Evolutionary conservation across 345 rosid genomes (phyloP).

Genomic region (Acer yangbiense): DNA sequence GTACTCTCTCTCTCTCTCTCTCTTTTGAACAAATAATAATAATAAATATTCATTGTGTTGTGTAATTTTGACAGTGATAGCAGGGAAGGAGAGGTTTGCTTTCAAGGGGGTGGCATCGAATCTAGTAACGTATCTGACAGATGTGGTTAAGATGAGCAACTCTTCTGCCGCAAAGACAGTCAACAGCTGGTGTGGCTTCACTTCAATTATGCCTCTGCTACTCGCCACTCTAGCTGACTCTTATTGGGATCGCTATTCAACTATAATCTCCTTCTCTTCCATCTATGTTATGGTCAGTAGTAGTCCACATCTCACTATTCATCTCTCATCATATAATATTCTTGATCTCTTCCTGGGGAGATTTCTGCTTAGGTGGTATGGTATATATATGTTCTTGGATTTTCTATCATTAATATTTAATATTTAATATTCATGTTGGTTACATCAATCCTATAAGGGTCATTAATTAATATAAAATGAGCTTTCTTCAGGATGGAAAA

Average conservation of each 20-base stretch:
- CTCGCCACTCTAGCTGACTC: constrained; percentile 84
- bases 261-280: constrained; percentile 70
- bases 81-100: constrained; percentile 93
- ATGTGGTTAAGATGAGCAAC: constrained; percentile 76
- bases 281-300: constrained; percentile 75
- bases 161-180: constrained; percentile 90
- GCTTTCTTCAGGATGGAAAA: not conserved
- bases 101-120: constrained; percentile 97
- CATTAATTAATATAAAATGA: no score
- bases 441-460: not conserved
- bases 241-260: constrained; percentile 76
- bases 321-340: no score
- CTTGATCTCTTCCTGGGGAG: not conserved
- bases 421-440: not conserved
- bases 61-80: constrained; percentile 45
- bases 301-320: constrained; percentile 17
- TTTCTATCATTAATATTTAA: not conserved
- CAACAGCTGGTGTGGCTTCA: constrained; percentile 88
- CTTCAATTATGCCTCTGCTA: constrained; percentile 79
- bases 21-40: not conserved
- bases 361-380: not conserved
- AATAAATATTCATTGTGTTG: not conserved
- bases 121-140: constrained; percentile 86
- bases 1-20: constrained; percentile 25
- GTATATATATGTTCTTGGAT: no score